Percentiles rank a stretch among this genome's conserved stretches.
Conservation (phyloP, 306 rosid genomes). For the Castanea sativa region DNA sequence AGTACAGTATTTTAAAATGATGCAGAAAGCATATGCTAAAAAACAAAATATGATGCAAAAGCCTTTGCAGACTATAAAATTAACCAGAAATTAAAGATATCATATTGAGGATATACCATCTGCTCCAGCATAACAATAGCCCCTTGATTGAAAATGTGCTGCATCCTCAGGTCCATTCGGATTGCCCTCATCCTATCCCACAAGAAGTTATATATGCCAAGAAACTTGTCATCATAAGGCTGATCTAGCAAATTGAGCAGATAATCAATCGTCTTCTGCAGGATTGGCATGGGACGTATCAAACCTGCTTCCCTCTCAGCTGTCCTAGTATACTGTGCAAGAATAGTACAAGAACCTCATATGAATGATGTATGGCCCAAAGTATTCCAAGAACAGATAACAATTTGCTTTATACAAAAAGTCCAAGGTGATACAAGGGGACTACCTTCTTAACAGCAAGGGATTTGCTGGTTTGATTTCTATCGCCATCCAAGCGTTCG, state of each 20-base stretch:
- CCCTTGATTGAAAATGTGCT: constrained; percentile 82
- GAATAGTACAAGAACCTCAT: constrained; percentile 14
- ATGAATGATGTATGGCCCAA: constrained; percentile 3
- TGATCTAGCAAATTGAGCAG: constrained; percentile 71
- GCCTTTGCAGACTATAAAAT: constrained; percentile 4
- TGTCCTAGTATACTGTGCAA: constrained; percentile 81
- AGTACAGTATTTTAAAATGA: background rate
- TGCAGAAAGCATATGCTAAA: background rate
- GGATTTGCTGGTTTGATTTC: constrained; percentile 74
- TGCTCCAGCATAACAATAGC: constrained; percentile 91
- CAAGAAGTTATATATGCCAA: constrained; percentile 81
- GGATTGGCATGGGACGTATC: constrained; percentile 90
- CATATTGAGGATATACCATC: constrained; percentile 59
- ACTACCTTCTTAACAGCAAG: constrained; percentile 96
- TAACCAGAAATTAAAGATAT: constrained; percentile 12
- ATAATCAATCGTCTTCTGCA: constrained; percentile 74
- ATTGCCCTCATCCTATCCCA: constrained; percentile 99
- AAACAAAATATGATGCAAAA: background rate
- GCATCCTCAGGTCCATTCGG: constrained; percentile 98
- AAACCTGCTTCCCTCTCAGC: constrained; percentile 95
- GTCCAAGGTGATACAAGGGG: constrained; percentile 13
- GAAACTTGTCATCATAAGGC: constrained; percentile 76
- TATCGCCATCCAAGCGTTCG: constrained; percentile 93
- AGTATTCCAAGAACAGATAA: background rate
- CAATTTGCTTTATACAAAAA: constrained; percentile 2